Base-by-base conservation (phyloP, 306 rosid genomes). In the Casuarina glauca region DNA sequence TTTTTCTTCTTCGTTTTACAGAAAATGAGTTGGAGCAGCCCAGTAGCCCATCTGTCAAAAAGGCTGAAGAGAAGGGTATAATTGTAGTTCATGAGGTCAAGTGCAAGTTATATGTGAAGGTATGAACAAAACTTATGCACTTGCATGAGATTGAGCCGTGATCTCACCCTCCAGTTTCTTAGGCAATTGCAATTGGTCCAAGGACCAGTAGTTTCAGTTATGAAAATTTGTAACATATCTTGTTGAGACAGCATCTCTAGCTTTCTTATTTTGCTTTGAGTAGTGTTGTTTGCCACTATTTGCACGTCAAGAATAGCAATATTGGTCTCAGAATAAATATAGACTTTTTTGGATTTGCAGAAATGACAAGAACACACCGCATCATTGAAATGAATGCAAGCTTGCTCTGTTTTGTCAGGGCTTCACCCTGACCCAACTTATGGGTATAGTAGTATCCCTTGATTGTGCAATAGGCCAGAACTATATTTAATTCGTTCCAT, bases 91-190 rank as follows among this genome's bases (percentile, higher is more conserved):
- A 96, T 85, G 98, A 96, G 88, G 94, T 88, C 82, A 96, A 96
- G 79, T 96, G 99, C 91, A 96, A 93, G 81, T 94, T 96, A 74
- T 93, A 90, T 80, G 93, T 91, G 81, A 96, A 96, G 99, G 99
- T 94, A 84, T 74, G 39, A 66, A 41, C 70, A 66, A 26, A 57
- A 57, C 12, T 57, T 26, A 11, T 39, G 43, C 49, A 17, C 20
- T 50, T 5, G 9, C 50, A 41, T n/a, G 50, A 35, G 71, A 16
- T 66, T 8, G 44, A 39, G n/a, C n/a, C 71, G 0, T 42, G n/a
- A 66, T 35, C 71, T 41, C 71, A 42, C n/a, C 50, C 49, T n/a
- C 71, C 26, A 7, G 13, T 66, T 20, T 66, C 7, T 17, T 7
- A 39, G 71, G 71, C 50, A 41, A 66, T 66, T 32, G 5, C 71